phyloP scores from a whole-genome alignment of 257 asterid genomes.

The Coffea eugenioides region DNA sequence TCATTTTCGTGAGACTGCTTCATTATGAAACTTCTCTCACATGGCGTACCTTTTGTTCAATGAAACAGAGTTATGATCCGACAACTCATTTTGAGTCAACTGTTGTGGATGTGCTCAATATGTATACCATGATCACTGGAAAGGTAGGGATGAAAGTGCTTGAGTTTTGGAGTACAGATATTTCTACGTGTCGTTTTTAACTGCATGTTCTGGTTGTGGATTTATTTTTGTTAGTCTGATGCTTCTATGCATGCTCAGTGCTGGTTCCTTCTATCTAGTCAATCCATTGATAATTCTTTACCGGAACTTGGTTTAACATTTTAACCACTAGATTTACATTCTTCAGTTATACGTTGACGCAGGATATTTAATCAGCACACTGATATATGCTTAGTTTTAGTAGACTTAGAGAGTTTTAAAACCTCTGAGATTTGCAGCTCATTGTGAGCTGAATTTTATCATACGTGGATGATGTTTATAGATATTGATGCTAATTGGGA shows the following conservation, averaged over 20 bases:
- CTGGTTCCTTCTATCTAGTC: not conserved
- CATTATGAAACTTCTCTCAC: slow-evolving; percentile 11
- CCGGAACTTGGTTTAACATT: not conserved
- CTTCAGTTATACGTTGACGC: not conserved
- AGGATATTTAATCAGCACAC: not conserved
- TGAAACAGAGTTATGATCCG: slow-evolving; percentile 51
- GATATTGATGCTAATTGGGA: not conserved
- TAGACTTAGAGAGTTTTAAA: not conserved
- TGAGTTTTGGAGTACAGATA: not conserved
- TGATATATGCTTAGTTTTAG: not conserved
- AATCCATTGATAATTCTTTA: not conserved
- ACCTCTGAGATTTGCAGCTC: not conserved
- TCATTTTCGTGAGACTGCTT: slow-evolving; percentile 16
- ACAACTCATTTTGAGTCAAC: slow-evolving; percentile 59
- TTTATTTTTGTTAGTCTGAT: not conserved
- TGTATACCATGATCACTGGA: slow-evolving; percentile 53
- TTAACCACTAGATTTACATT: not conserved
- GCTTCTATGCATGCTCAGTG: not conserved
- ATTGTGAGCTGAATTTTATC: not conserved
- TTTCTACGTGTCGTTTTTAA: not conserved
- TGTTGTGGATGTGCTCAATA: slow-evolving; percentile 47
- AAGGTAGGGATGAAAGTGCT: slow-evolving; percentile 35
- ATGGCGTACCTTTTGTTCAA: not conserved
- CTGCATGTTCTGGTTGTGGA: not conserved
- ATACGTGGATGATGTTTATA: not conserved